phyloP scores from a whole-genome alignment of 192 early-diverging fungal genomes.

The Funneliformis geosporum region DNA sequence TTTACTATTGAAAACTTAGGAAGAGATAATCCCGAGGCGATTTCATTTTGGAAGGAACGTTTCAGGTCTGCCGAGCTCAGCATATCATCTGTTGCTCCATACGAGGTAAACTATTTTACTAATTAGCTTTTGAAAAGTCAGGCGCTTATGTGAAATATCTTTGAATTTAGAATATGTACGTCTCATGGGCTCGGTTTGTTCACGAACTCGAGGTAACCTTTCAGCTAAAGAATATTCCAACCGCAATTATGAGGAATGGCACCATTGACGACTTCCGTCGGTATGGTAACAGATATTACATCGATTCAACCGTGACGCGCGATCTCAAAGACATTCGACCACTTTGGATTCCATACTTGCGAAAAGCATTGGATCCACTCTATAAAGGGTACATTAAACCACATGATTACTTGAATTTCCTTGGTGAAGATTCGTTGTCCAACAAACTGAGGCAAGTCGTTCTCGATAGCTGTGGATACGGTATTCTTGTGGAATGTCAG shows the following conservation, averaged over 20 bases:
- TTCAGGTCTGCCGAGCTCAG: conserved; percentile 10
- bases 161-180: conserved; percentile 22
- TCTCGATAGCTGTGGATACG: conserved; percentile 25
- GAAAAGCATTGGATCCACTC: conserved; percentile 19
- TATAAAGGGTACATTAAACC: conserved; percentile 30
- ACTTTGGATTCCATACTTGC: conserved; percentile 25
- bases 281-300: conserved; percentile 22
- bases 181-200: conserved; percentile 32
- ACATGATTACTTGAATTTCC: conserved; percentile 23
- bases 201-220: conserved; percentile 15
- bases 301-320: not conserved
- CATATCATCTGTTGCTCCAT: conserved; percentile 22
- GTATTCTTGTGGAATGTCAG: conserved; percentile 22
- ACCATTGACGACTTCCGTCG: not conserved
- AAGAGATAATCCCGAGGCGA: conserved; percentile 22
- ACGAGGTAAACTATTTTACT: conserved; percentile 4
- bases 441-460: conserved; percentile 10
- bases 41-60: conserved; percentile 23
- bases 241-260: not conserved
- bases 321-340: not conserved
- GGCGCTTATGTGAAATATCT: not conserved
- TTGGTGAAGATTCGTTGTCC: not conserved
- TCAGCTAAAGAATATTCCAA: conserved; percentile 26
- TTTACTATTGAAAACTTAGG: not conserved
- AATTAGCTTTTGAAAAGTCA: not conserved